Evolutionary conservation across 2,329 filamentous ascomycete species (phyloP).

Genomic region (Ustilaginoidea virens): DNA sequence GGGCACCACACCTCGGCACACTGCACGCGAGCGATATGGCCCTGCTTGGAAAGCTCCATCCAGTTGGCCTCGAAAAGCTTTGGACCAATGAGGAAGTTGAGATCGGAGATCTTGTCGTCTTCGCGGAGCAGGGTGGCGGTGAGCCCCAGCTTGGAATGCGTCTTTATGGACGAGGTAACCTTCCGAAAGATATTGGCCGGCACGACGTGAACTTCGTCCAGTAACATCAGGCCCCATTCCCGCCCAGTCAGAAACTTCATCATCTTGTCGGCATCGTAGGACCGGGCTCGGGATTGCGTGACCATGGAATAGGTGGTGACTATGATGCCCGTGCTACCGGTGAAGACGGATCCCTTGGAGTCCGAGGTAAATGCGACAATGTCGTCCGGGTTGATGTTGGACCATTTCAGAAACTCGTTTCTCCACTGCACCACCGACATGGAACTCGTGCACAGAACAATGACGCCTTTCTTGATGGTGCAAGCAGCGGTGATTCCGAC

Average conservation of each 20-base stretch:
- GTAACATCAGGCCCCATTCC: conserved; percentile 94
- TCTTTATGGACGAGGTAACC: conserved; percentile 84
- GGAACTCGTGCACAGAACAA: conserved; percentile 89
- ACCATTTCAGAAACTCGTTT: conserved; percentile 95
- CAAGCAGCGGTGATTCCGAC: conserved; percentile 98
- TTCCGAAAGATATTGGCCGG: conserved; percentile 92
- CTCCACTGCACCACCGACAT: conserved; percentile 98
- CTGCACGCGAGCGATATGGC: conserved; percentile 91
- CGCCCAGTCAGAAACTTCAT: conserved; percentile 82
- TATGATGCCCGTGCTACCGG: conserved; percentile 84
- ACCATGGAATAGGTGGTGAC: conserved; percentile 99
- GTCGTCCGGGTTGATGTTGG: conserved; percentile 81
- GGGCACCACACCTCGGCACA: conserved; percentile 99
- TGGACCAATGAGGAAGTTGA: conserved; percentile 94
- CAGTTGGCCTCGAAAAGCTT: conserved; percentile 98
- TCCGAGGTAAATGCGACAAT: conserved; percentile 93
- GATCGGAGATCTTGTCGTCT: conserved; percentile 93
- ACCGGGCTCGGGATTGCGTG: conserved; percentile 73
- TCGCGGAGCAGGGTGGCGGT: conserved; percentile 90
- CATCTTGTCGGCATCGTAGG: conserved; percentile 90
- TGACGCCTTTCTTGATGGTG: conserved; percentile 91
- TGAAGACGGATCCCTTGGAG: conserved; percentile 66
- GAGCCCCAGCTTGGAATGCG: conserved; percentile 85
- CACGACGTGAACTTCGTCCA: conserved; percentile 96
- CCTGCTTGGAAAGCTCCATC: conserved; percentile 96